These are phyloP conservation scores for Septoria petroselini DNA, from an alignment of 2,329 filamentous ascomycete genomes.

Conservation along the genomic window DNA sequence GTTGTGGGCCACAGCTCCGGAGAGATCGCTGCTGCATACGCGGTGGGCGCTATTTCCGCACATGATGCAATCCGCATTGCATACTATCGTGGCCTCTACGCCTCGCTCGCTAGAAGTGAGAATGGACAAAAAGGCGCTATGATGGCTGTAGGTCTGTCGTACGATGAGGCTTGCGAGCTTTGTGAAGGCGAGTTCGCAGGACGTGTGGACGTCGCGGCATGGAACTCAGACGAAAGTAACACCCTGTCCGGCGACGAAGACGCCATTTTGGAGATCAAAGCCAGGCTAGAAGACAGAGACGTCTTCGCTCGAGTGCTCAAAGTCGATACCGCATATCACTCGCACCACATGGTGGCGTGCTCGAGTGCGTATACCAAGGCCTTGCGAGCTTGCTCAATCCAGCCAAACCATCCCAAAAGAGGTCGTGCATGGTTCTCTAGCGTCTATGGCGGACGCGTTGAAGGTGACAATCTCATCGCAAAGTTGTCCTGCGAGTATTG, in stretches of 20 bases:
- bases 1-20: conserved; percentile 37
- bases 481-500: conserved; percentile 41
- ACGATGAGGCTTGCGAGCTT: conserved; percentile 12
- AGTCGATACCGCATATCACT: conserved; percentile 48
- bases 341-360: conserved; percentile 37
- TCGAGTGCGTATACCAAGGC: conserved; percentile 4
- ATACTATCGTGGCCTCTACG: conserved; percentile 29
- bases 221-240: too few species aligned
- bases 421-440: conserved; percentile 11
- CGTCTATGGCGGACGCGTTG: conserved; percentile 22
- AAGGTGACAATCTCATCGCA: conserved; percentile 11
- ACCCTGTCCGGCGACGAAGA: too few species aligned
- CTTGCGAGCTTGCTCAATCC: conserved; percentile 7
- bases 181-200: conserved; percentile 3
- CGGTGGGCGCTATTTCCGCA: conserved; percentile 26
- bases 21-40: conserved; percentile 38
- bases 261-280: conserved; percentile 37
- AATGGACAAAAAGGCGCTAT: conserved; percentile 17
- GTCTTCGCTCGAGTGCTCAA: conserved; percentile 43
- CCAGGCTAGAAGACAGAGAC: conserved; percentile 36
- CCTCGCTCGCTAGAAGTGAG: conserved; percentile 11
- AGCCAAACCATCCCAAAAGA: background rate
- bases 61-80: conserved; percentile 23
- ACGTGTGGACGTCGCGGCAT: too few species aligned
- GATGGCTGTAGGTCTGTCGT: conserved; percentile 18